Evolutionary conservation across 164 flowering plant genomes (phyloP), one percentile per base, ranked within the genome.

Genomic region (Amborella trichopoda): DNA sequence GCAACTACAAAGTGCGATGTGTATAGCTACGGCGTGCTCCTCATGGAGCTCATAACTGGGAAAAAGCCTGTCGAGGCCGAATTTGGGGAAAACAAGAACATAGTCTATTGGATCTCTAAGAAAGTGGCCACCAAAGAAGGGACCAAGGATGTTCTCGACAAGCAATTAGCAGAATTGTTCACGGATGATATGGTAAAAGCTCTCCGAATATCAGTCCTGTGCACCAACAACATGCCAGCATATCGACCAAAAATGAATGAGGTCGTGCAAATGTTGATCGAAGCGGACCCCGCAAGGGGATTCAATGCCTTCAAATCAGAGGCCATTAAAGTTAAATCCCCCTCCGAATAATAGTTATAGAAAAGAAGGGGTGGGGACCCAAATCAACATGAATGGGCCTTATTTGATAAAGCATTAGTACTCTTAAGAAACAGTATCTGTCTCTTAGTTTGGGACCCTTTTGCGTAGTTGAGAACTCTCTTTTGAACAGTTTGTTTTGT

Each of bases 1-100:
- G 84, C 96, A 44, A 91, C 96, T 9, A 67, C 80, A 39, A 91
- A 82, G 59, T 82, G 99, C 40, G 99, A 91, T 48, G 91, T 91
- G 4, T 91, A 85, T 70, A 90, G 97, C 49, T 90, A 73, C 25
- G 97, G 97, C 2, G 94, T 90, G 4, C 88, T 90, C 10, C 60
- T 87, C 3, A 75, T 84, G 94, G 99, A 91, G 46, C 70, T 91
- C 21, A 58, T 91, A 46, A 91, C 95, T 0, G 99, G 96, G 49
- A 91, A 75, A 74, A 84, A 77, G 60, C 95, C 96, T 5, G 82
- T 82, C 8, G 99, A 87, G 56, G 46, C 71, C 34, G 93, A 80
- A 53, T 91, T 77, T 26, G 99, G 99, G 3, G 99, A 91, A 58
- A 78, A 62, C 73, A 84, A 78, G 74, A 87, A 91, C 48, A 84